Evolutionary conservation across 1,139 yeast species (phyloP).

Genomic region (Sugiyamaella pinicola): DNA sequence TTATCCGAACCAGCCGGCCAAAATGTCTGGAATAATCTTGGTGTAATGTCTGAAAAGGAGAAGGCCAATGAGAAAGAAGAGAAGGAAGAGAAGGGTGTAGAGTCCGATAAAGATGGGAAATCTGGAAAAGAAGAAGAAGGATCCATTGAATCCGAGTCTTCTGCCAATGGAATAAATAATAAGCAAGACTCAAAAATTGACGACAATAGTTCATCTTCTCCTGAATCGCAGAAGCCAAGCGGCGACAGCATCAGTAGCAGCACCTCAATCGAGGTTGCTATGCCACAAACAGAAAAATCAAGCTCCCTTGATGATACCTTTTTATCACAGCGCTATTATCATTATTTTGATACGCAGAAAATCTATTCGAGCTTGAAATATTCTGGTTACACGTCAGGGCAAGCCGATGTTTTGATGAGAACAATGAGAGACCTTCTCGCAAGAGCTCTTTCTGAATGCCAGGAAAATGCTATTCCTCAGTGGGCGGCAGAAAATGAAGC

Average conservation of each 20-base stretch:
- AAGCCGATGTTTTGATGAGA: slow-evolving; percentile 45
- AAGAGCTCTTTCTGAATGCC: slow-evolving; percentile 55
- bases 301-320: slow-evolving; percentile 16
- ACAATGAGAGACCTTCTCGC: slow-evolving; percentile 43
- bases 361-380: slow-evolving; percentile 42
- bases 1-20: slow-evolving; percentile 1
- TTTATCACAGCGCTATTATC: slow-evolving; percentile 30
- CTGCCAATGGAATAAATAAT: no score
- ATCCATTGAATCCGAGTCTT: background rate
- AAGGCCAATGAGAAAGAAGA: background rate
- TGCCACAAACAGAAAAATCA: slow-evolving; percentile 4
- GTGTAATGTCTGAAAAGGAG: slow-evolving; percentile 5
- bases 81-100: background rate
- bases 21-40: background rate
- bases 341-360: slow-evolving; percentile 46
- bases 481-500: slow-evolving; percentile 82
- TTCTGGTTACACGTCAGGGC: slow-evolving; percentile 46
- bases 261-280: slow-evolving; percentile 4
- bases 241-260: no score
- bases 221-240: no score
- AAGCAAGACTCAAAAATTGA: no score
- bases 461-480: slow-evolving; percentile 60
- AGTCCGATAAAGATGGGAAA: background rate
- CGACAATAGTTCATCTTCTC: background rate
- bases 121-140: background rate